Base-by-base conservation (phyloP, 2,329 filamentous ascomycete species). In the Botryotinia convoluta region DNA sequence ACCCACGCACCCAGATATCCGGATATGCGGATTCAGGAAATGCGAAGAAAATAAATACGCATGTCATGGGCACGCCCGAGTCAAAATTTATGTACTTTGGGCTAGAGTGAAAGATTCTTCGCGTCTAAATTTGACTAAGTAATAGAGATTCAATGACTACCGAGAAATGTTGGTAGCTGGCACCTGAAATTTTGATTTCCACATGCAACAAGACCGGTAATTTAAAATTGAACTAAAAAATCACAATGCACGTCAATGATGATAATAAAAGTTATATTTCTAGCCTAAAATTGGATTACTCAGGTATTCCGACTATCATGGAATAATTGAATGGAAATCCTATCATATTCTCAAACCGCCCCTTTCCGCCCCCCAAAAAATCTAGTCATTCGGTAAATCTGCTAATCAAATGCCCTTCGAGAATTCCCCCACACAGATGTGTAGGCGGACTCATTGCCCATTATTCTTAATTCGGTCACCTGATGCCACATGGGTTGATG, bases 401-500 rank as follows among this genome's bases (percentile, higher is more conserved):
- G 29, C 62, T 8, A 48, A 65, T 48, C 20, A 35, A 64, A 14
- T 26, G 4, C 9, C 26, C 18, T 5, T 1, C 1, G 1, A 37
- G 0, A 3, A 26, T 4, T 39, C 0, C 6, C 6, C 12, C 59
- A 16, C 12, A 39, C 16, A 61, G 12, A 2, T 26, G 1, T 37
- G 1, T 3, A n/a, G 12, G 10, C 14, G 4, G 26, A 16, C 4
- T 6, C 16, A 39, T n/a, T 2, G 5, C n/a, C 1, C 5, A 61
- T 4, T 26, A 22, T 8, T 64, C n/a, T 29, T 9, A 8, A 20
- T 10, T 29, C 10, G 2, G 10, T 45, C 32, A 20, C 5, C 4
- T 22, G 39, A 32, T 26, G 1, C 12, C 18, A 20, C 1, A 20
- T 10, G 1, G 12, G 5, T 64, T 12, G 4, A 14, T 44, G 9